These are phyloP conservation scores for Ophiocordyceps sinensis DNA, from an alignment of 2,329 filamentous ascomycete species.

Conservation along the genomic window DNA sequence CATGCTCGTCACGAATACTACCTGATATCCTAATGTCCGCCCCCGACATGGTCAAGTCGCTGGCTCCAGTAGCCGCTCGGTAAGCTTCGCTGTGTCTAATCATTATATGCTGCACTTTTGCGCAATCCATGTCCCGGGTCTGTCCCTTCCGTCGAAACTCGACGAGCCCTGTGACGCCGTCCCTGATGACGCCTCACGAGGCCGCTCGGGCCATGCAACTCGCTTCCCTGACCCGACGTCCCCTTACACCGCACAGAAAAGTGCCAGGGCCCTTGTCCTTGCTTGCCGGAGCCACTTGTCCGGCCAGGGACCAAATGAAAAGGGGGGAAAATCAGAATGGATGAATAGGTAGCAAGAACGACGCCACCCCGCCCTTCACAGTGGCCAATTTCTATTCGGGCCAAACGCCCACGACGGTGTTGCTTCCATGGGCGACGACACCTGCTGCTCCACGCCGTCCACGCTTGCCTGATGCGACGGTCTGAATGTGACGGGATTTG, in stretches of 20 bases:
- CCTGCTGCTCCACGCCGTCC: neutral
- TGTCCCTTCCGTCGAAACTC: neutral
- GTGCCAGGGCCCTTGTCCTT: too few relatives aligned
- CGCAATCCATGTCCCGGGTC: slow-evolving; percentile 4
- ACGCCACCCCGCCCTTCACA: neutral
- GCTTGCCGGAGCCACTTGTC: neutral
- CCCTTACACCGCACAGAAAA: too few relatives aligned
- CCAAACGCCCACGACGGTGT: neutral
- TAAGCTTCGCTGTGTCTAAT: slow-evolving; percentile 1
- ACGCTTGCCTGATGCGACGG: neutral
- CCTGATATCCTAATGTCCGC: neutral
- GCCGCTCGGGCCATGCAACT: neutral
- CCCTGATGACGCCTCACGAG: neutral
- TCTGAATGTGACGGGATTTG: neutral
- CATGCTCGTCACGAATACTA: neutral
- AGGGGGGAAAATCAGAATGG: neutral
- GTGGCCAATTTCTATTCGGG: neutral
- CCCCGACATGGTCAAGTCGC: neutral
- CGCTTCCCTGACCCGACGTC: neutral
- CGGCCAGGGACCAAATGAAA: neutral
- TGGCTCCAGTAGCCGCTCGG: slow-evolving; percentile 1
- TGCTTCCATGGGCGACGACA: neutral
- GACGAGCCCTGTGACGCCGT: slow-evolving; percentile 1
- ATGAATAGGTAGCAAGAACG: neutral
- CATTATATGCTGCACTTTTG: slow-evolving; percentile 2